These are phyloP conservation scores for Phoma sp. DNA, from an alignment of 2,329 filamentous ascomycete genomes.

Conservation along the genomic window DNA sequence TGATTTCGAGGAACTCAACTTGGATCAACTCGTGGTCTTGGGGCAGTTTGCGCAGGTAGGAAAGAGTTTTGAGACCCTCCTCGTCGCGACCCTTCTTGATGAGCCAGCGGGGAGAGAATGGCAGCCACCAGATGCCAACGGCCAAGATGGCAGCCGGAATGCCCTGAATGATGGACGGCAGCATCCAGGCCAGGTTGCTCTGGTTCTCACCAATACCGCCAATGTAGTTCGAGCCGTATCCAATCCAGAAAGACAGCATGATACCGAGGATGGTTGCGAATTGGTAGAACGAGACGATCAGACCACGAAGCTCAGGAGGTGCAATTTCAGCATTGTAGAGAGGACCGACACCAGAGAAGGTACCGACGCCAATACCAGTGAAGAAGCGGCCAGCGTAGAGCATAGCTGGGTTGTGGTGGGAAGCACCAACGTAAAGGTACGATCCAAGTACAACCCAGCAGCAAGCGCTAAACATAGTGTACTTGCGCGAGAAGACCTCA, in stretches of 20 bases:
- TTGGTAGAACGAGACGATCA: constrained; percentile 41
- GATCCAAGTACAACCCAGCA: constrained; percentile 50
- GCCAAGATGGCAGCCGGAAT: constrained; percentile 35
- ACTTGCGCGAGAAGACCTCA: constrained; percentile 60
- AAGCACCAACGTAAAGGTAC: constrained; percentile 57
- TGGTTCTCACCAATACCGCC: constrained; percentile 51
- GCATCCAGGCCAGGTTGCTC: constrained; percentile 35
- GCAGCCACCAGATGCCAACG: constrained; percentile 36
- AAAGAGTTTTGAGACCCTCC: constrained; percentile 29
- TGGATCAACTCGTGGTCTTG: constrained; percentile 48
- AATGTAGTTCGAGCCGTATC: constrained; percentile 48
- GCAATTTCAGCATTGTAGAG: constrained; percentile 56
- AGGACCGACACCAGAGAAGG: constrained; percentile 56
- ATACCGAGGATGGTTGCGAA: constrained; percentile 41
- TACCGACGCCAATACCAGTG: constrained; percentile 59
- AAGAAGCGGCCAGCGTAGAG: constrained; percentile 60
- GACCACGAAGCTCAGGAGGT: constrained; percentile 37
- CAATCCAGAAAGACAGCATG: constrained; percentile 44
- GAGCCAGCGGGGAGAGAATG: constrained; percentile 37
- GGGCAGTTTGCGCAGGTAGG: constrained; percentile 42
- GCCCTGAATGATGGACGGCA: constrained; percentile 38
- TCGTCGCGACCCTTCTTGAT: constrained; percentile 37
- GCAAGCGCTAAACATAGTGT: constrained; percentile 61
- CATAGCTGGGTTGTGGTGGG: constrained; percentile 48
- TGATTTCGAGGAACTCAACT: constrained; percentile 58